Evolutionary conservation across 306 rosid species (phyloP), one percentile per base, ranked within the genome.

Genomic region (Vigna angularis): DNA sequence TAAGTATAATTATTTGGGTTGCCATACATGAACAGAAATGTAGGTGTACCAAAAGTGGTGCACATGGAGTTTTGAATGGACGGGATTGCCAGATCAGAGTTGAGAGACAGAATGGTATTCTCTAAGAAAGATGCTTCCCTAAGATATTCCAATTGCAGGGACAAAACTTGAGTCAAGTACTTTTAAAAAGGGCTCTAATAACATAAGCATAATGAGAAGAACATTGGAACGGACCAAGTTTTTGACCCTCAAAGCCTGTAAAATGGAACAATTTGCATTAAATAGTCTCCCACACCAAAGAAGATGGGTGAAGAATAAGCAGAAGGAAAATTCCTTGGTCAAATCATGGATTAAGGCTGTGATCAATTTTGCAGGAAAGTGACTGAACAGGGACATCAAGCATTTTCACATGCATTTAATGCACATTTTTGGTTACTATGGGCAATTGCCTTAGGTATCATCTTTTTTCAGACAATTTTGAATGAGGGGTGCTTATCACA

Each of bases 141-240:
- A 52, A 64, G 10, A 63, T 82, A 71, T 82, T 82, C 82, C 66
- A 72, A 57, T 66, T 74, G 34, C 72, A 32, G 63, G 74, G 74
- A 62, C 51, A 63, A 16, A 58, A 67, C 28, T 74, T 53, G 47
- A 66, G 52, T 26, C 70, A 73, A 45, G 75, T 56, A 55, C 58
- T 12, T 52, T 47, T 45, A n/a, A 50, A 79, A 63, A 42, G 66
- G 45, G 3, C 6, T 24, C 26, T 48, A 53, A 59, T 20, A 66
- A 18, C 36, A 11, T 16, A 3, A 34, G 28, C 42, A 67, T 9
- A 47, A 59, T 18, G 28, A 40, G 57, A 24, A 51, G 1, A 20
- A 20, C 38, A 22, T 13, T 74, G 55, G 66, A 56, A 53, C 18
- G 56, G 55, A 47, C 17, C 9, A 0, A 44, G 53, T 14, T 57